Conservation (phyloP, 345 rosid genomes). For the Populus alba region DNA sequence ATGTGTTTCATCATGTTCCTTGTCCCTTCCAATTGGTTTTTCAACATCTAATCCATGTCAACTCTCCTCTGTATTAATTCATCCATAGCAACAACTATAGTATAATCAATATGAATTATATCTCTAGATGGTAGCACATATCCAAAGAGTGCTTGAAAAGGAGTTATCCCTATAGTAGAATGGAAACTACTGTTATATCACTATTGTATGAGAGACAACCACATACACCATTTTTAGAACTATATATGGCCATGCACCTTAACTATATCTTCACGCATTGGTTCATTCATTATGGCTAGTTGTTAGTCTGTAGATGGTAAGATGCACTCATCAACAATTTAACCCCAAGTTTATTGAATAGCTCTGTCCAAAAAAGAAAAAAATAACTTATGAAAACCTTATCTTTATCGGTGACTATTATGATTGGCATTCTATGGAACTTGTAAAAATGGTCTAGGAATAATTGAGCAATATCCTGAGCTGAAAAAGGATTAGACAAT, state of each 20-base stretch:
- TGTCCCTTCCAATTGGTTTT: too few relatives aligned
- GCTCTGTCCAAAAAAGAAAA: not conserved
- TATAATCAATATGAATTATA: accelerated
- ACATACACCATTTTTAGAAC: not conserved
- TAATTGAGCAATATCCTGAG: accelerated
- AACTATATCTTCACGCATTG: not conserved
- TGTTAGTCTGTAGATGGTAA: not conserved
- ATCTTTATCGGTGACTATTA: not conserved
- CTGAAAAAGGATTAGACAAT: not conserved
- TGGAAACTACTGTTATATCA: not conserved
- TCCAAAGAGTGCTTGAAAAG: not conserved
- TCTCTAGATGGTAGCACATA: not conserved
- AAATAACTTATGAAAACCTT: not conserved
- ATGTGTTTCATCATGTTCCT: not conserved
- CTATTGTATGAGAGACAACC: not conserved
- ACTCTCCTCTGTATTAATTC: not conserved
- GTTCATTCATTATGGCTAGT: not conserved
- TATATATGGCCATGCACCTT: not conserved
- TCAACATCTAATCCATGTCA: not conserved
- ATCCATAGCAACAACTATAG: not conserved
- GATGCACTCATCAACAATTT: not conserved
- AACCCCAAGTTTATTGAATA: not conserved
- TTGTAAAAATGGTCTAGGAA: not conserved
- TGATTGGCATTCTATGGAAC: not conserved
- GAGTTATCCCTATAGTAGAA: not conserved